Evolutionary conservation across 2,329 filamentous ascomycete genomes (phyloP).

Genomic region (Coniochaeta prunicola): DNA sequence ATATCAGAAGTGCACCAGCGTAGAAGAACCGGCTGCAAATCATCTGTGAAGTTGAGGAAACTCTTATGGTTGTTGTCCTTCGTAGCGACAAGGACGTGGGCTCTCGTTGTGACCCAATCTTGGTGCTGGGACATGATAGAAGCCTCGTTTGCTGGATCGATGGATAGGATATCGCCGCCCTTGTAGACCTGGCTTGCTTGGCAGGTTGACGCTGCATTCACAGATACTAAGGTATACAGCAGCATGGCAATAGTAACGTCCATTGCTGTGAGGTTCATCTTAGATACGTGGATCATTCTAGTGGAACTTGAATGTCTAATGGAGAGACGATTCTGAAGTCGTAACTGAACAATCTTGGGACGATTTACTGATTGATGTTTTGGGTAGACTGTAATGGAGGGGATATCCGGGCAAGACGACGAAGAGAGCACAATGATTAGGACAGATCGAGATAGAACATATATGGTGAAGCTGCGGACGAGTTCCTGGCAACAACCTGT

Average conservation of each 20-base stretch:
- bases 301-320: too few relatives aligned
- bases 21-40: background rate
- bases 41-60: background rate
- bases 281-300: too few relatives aligned
- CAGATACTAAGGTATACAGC: background rate
- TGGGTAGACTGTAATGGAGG: too few relatives aligned
- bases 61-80: background rate
- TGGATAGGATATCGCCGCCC: background rate
- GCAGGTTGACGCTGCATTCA: background rate
- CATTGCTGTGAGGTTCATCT: background rate
- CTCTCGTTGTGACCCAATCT: background rate
- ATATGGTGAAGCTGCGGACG: too few relatives aligned
- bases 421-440: too few relatives aligned
- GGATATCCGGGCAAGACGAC: too few relatives aligned
- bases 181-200: background rate
- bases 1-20: background rate
- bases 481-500: too few relatives aligned
- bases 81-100: background rate
- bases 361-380: too few relatives aligned
- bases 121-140: background rate
- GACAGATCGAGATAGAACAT: too few relatives aligned
- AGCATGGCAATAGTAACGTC: background rate
- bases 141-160: background rate
- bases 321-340: too few relatives aligned
- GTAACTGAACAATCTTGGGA: too few relatives aligned